Evolutionary conservation across 768 basidiomycete genomes (phyloP).

Genomic region (Lactifluus piperatus): DNA sequence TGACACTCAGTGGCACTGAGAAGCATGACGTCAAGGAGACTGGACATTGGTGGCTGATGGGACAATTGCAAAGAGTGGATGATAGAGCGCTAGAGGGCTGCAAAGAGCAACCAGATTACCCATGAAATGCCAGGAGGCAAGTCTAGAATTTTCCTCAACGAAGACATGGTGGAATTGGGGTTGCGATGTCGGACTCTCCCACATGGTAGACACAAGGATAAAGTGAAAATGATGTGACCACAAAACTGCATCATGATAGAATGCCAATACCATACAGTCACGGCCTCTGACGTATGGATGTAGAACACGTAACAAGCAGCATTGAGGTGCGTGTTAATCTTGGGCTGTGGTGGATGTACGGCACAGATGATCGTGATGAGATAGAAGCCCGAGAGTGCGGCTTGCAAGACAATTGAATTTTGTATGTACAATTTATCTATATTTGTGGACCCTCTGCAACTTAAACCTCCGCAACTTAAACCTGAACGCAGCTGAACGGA

Average conservation of each 20-base stretch:
- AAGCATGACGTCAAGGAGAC: conserved; percentile 9
- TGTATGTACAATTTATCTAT: too few species aligned
- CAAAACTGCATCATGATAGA: background rate
- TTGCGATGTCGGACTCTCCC: conserved; percentile 1
- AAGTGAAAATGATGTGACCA: background rate
- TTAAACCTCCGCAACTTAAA: too few species aligned
- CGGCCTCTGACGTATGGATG: background rate
- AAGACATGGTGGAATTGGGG: conserved; percentile 9
- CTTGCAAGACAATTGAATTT: too few species aligned
- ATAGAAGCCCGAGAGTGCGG: background rate
- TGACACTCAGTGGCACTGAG: conserved; percentile 7
- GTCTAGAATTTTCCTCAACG: conserved; percentile 5
- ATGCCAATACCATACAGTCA: conserved; percentile 5
- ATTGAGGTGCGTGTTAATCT: conserved; percentile 1
- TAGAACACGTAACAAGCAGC: background rate
- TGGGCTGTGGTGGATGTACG: background rate
- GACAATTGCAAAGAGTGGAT: background rate
- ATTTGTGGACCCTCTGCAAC: too few species aligned
- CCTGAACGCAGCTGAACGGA: too few species aligned
- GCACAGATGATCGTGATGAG: conserved; percentile 1
- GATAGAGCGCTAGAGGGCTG: background rate
- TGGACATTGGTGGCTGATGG: background rate
- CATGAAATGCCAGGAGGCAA: background rate
- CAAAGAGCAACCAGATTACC: background rate
- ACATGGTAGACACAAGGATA: background rate